Percentiles rank a stretch among this genome's conserved stretches.
These are phyloP conservation scores for Podospora sp. DNA, from an alignment of 495 filamentous ascomycete species.

Conservation along the genomic window DNA sequence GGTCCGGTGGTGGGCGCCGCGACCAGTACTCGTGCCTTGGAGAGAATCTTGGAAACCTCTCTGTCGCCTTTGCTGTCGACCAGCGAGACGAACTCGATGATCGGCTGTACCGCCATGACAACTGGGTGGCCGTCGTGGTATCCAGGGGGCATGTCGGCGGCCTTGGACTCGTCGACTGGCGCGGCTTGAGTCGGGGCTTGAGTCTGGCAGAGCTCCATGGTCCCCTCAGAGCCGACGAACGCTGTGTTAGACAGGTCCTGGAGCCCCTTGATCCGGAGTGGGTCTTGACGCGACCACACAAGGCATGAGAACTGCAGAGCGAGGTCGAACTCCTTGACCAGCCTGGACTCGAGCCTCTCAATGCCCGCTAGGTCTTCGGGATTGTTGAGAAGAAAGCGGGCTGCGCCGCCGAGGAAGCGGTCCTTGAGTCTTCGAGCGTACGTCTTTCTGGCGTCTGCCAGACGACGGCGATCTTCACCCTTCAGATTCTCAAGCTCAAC, in stretches of 20 bases:
- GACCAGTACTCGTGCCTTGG: not conserved
- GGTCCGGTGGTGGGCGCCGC: not conserved
- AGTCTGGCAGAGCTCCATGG: slow-evolving; percentile 21
- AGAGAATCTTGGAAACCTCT: not conserved
- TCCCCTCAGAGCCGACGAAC: not conserved
- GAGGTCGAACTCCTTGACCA: slow-evolving; percentile 17
- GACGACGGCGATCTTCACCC: not conserved
- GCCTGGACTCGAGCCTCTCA: slow-evolving; percentile 19
- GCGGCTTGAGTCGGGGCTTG: not conserved
- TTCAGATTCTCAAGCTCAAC: not conserved
- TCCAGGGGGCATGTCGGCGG: not conserved
- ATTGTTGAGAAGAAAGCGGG: slow-evolving; percentile 23
- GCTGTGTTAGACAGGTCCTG: not conserved
- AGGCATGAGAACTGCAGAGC: slow-evolving; percentile 29
- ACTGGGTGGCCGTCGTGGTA: slow-evolving; percentile 12
- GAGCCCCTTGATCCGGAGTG: slow-evolving; percentile 9
- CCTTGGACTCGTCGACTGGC: not conserved
- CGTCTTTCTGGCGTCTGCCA: slow-evolving; percentile 15
- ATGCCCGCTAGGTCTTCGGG: slow-evolving; percentile 15
- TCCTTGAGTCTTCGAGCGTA: slow-evolving; percentile 25
- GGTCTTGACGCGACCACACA: slow-evolving; percentile 22
- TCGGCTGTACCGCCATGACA: slow-evolving; percentile 5
- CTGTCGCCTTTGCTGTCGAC: not conserved
- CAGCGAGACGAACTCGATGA: not conserved
- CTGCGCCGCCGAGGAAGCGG: slow-evolving; percentile 24